These are phyloP conservation scores for Podospora australis DNA, from an alignment of 495 filamentous ascomycete genomes.

Conservation along the genomic window DNA sequence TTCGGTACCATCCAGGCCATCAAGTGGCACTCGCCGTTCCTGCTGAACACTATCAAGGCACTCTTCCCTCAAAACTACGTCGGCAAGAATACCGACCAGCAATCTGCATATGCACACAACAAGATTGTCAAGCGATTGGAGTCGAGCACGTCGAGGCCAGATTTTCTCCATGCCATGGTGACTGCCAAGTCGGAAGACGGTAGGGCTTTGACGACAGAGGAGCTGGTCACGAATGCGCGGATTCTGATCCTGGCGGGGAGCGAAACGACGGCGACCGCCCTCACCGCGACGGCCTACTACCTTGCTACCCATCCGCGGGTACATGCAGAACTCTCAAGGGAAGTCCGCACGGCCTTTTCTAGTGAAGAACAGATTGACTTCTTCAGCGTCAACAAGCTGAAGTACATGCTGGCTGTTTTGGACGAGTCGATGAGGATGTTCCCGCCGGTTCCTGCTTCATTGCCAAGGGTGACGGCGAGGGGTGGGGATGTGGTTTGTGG, in stretches of 20 bases:
- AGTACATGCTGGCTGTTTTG: slow-evolving; percentile 51
- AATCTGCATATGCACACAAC: slow-evolving; percentile 16
- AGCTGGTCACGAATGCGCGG: slow-evolving; percentile 20
- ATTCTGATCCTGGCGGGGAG: slow-evolving; percentile 32
- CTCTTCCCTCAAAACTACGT: not conserved
- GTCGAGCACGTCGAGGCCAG: slow-evolving; percentile 21
- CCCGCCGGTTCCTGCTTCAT: slow-evolving; percentile 41
- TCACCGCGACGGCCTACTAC: slow-evolving; percentile 43
- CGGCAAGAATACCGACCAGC: slow-evolving; percentile 7
- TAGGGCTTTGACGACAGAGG: slow-evolving; percentile 6
- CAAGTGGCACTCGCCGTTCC: not conserved
- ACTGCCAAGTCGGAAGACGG: slow-evolving; percentile 7
- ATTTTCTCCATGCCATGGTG: slow-evolving; percentile 38
- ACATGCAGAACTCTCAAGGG: slow-evolving; percentile 34
- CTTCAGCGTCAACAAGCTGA: slow-evolving; percentile 31
- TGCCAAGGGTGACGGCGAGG: slow-evolving; percentile 34
- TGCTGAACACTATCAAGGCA: not conserved
- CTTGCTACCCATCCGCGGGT: slow-evolving; percentile 37
- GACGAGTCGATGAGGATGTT: slow-evolving; percentile 52
- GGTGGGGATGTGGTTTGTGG: slow-evolving; percentile 44
- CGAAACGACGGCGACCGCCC: slow-evolving; percentile 51
- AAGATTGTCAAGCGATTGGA: slow-evolving; percentile 26
- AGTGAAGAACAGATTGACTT: slow-evolving; percentile 43
- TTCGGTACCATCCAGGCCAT: slow-evolving; percentile 1
- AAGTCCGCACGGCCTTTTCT: slow-evolving; percentile 45